Conservation (phyloP, 2,329 filamentous ascomycete genomes). For the Hortaea werneckii region DNA sequence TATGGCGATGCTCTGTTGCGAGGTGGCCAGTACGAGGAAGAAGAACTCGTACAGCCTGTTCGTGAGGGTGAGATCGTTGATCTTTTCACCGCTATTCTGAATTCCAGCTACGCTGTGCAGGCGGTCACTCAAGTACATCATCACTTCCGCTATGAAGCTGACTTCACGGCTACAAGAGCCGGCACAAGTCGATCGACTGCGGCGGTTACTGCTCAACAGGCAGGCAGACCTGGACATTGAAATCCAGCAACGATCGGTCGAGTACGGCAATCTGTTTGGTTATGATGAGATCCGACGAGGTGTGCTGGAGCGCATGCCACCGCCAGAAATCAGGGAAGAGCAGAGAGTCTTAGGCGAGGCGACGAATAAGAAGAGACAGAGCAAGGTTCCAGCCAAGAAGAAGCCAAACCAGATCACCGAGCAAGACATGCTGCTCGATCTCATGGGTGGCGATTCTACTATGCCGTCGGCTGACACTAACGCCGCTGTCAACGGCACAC, state of each 20-base stretch:
- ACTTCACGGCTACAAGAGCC: slow-evolving; percentile 77
- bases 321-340: slow-evolving; percentile 92
- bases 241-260: slow-evolving; percentile 89
- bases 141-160: slow-evolving; percentile 89
- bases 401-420: slow-evolving; percentile 76
- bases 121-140: slow-evolving; percentile 93
- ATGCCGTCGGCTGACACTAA: slow-evolving; percentile 49
- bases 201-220: slow-evolving; percentile 64
- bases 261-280: slow-evolving; percentile 89
- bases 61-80: slow-evolving; percentile 86
- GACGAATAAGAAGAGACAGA: slow-evolving; percentile 36
- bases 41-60: slow-evolving; percentile 73
- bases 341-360: slow-evolving; percentile 82
- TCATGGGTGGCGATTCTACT: slow-evolving; percentile 72
- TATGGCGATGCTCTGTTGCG: slow-evolving; percentile 84
- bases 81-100: slow-evolving; percentile 81
- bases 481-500: slow-evolving; percentile 45
- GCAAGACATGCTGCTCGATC: slow-evolving; percentile 80
- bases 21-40: slow-evolving; percentile 87
- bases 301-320: slow-evolving; percentile 94
- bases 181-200: slow-evolving; percentile 76
- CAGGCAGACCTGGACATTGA: slow-evolving; percentile 88
- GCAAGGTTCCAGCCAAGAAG: slow-evolving; percentile 58
- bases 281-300: slow-evolving; percentile 80
- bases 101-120: slow-evolving; percentile 88